Base-by-base conservation (phyloP, 2,329 filamentous ascomycete genomes). In the Lecanicillium sp. region DNA sequence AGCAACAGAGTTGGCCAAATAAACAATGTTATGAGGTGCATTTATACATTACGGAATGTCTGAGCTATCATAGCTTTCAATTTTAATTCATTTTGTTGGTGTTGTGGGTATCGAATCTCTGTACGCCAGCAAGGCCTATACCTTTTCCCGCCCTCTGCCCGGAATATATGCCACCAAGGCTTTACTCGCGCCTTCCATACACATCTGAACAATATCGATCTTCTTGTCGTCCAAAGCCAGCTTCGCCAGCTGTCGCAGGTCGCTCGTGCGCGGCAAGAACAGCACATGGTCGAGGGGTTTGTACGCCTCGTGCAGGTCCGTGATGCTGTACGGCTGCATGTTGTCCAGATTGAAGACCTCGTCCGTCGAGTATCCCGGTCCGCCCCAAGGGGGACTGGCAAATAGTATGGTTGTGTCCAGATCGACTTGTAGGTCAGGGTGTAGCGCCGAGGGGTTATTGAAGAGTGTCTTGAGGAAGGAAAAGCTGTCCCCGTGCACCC, bases 401-500 rank as follows among this genome's bases (percentile, higher is more conserved):
- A 82, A 82, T 8, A 81, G 40, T 5, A 73, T 67, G 0, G 76
- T 72, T 3, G 60, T 58, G 2, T 60, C 55, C 1, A 67, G 50
- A 52, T 75, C 65, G n/a, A 74, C 56, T 27, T 63, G 64, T 30
- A 78, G 53, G 9, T 65, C 59, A 5, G 65, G 59, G 8, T 69
- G 62, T 3, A 73, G 57, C n/a, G 56, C 52, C 36, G 63, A 58
- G 2, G 71, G 61, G 5, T 57, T 55, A 42, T 67, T 61, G 36
- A 65, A 54, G 6, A 74, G 59, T 23, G 65, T 60, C n/a, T 73
- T 66, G 20, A 95, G 66, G 40, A 83, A 81, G 29, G 87, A 77
- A 60, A 98, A 94, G 62, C 86, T 93, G 67, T 97, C 90, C 4
- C 85, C 90, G 47, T 86, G 74, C 30, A 96, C 77, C 85, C 90